Conservation (phyloP, 495 filamentous ascomycete species). For the Tirmania nivea region DNA sequence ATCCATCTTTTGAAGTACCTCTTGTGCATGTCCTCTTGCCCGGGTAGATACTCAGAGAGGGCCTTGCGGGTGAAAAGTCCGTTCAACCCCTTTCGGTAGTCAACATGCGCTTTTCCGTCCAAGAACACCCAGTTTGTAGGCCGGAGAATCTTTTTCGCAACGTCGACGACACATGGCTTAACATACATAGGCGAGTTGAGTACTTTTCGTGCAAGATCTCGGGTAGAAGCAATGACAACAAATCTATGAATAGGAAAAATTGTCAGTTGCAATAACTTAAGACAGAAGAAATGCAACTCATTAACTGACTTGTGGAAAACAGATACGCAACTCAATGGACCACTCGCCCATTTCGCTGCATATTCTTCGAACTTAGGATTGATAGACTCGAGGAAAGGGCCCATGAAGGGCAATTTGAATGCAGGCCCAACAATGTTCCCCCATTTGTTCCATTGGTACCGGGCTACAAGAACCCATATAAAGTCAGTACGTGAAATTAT, state of each 20-base stretch:
- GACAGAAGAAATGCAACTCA: neutral
- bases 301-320: conserved; percentile 93
- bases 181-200: conserved; percentile 88
- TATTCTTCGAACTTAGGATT: conserved; percentile 85
- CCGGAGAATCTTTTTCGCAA: conserved; percentile 82
- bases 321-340: conserved; percentile 81
- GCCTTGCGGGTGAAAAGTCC: conserved; percentile 82
- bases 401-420: conserved; percentile 84
- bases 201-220: conserved; percentile 90
- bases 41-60: conserved; percentile 70
- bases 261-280: neutral
- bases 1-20: conserved; percentile 63
- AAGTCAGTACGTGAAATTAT: neutral
- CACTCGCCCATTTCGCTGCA: conserved; percentile 76
- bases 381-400: conserved; percentile 79
- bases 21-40: conserved; percentile 81
- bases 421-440: conserved; percentile 51
- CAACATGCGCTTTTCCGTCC: conserved; percentile 84
- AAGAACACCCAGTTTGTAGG: conserved; percentile 93
- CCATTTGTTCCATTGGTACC: conserved; percentile 70
- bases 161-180: conserved; percentile 93
- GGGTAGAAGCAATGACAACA: conserved; percentile 86
- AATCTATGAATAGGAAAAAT: conserved; percentile 35
- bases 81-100: conserved; percentile 93
- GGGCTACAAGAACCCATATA: conserved; percentile 31